These are phyloP conservation scores for Ampelomyces quisqualis DNA, from an alignment of 2,329 filamentous ascomycete species.

Conservation along the genomic window DNA sequence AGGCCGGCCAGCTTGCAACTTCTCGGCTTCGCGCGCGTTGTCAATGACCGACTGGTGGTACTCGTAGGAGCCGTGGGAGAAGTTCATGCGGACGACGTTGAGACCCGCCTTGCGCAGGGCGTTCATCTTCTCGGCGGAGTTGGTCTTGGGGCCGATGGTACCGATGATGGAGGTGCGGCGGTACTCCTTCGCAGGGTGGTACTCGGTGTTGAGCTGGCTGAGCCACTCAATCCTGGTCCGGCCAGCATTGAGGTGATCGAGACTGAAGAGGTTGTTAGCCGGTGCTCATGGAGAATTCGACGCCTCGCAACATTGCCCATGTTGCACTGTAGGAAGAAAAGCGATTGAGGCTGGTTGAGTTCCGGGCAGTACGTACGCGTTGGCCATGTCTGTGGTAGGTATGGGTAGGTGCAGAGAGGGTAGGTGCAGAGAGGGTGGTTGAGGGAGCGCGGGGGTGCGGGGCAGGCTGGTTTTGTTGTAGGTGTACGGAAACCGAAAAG, in stretches of 20 bases:
- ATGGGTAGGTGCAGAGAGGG: no score
- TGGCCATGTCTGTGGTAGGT: conserved; percentile 63
- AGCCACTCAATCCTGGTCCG: conserved; percentile 72
- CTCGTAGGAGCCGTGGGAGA: conserved; percentile 89
- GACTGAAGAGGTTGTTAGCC: no score
- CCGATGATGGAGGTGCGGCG: conserved; percentile 97
- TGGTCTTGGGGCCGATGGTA: conserved; percentile 99
- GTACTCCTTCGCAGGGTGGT: conserved; percentile 82
- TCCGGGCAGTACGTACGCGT: conserved; percentile 59
- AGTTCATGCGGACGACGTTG: conserved; percentile 99
- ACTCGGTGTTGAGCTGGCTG: conserved; percentile 83
- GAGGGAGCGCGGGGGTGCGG: conserved; percentile 17
- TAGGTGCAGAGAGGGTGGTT: conserved; percentile 10
- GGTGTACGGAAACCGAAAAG: conserved; percentile 13
- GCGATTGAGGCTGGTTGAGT: no score
- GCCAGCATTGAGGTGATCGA: conserved; percentile 74
- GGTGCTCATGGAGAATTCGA: conserved; percentile 3
- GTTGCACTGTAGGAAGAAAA: no score
- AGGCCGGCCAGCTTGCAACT: conserved; percentile 73
- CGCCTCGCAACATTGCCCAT: no score
- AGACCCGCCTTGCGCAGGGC: conserved; percentile 85
- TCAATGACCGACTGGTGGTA: conserved; percentile 99
- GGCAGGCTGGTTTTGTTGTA: conserved; percentile 17
- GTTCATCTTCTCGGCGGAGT: conserved; percentile 96
- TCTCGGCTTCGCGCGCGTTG: conserved; percentile 86